Percentiles rank a stretch among this genome's conserved stretches.
phyloP scores from a whole-genome alignment of 352 stramenopile genomes.

The Globisporangium lucens region DNA sequence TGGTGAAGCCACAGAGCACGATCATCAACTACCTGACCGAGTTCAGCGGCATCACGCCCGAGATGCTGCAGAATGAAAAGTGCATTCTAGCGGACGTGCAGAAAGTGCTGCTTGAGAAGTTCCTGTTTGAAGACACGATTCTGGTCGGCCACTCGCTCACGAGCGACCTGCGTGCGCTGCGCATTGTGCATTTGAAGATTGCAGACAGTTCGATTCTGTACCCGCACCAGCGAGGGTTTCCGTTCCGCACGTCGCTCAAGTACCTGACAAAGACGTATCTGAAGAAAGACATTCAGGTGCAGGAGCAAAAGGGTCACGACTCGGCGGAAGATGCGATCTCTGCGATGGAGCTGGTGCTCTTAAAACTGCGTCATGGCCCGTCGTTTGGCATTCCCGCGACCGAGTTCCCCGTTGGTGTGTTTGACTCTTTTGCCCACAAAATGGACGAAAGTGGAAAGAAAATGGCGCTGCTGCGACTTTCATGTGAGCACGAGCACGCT shows the following conservation, averaged over 20 bases:
- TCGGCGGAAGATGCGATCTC: constrained; percentile 80
- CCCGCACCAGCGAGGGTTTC: constrained; percentile 78
- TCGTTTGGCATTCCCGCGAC: constrained; percentile 64
- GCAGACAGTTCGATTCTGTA: constrained; percentile 83
- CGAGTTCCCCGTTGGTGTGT: constrained; percentile 36
- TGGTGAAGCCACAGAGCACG: constrained; percentile 79
- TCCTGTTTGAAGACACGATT: constrained; percentile 73
- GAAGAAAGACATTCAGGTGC: constrained; percentile 70
- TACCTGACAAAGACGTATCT: constrained; percentile 83
- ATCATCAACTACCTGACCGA: constrained; percentile 90
- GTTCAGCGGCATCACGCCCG: constrained; percentile 86
- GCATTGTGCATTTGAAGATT: constrained; percentile 67
- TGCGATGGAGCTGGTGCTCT: constrained; percentile 69
- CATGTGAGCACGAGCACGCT: constrained; percentile 7
- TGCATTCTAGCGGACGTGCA: constrained; percentile 74
- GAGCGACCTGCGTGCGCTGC: constrained; percentile 77
- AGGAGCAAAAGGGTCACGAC: constrained; percentile 64
- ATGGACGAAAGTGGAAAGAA: constrained; percentile 39
- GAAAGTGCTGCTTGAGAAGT: constrained; percentile 41
- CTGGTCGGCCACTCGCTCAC: constrained; percentile 86
- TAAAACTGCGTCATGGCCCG: constrained; percentile 70
- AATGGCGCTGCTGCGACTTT: constrained; percentile 45
- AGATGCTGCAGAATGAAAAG: constrained; percentile 58
- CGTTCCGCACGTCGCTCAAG: constrained; percentile 82
- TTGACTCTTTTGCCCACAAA: constrained; percentile 71